These are phyloP conservation scores for Sporothrix brunneoviolacea DNA, from an alignment of 2,329 filamentous ascomycete genomes.

Conservation along the genomic window DNA sequence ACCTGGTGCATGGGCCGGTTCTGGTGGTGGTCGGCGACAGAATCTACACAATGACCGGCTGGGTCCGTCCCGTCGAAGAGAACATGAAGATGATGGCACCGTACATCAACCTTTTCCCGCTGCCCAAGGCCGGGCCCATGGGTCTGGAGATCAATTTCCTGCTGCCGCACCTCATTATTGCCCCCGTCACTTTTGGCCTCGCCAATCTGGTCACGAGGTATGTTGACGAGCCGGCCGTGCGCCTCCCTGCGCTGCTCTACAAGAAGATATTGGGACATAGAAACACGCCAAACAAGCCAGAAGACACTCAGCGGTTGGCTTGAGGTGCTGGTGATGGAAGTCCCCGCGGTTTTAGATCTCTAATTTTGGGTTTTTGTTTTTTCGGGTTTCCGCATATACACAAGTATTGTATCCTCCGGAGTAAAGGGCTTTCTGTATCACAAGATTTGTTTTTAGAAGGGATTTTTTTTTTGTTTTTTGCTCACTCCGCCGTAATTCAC, in stretches of 20 bases:
- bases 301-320: constrained; percentile 13
- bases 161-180: constrained; percentile 50
- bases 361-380: not conserved
- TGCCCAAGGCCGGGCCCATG: constrained; percentile 49
- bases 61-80: constrained; percentile 32
- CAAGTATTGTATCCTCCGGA: too few relatives aligned
- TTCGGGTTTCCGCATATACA: too few relatives aligned
- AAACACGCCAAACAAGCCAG: not conserved
- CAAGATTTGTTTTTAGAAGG: not conserved
- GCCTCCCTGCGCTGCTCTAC: constrained; percentile 52
- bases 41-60: constrained; percentile 56
- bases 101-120: constrained; percentile 51
- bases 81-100: constrained; percentile 41
- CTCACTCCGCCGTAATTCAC: too few relatives aligned
- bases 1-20: constrained; percentile 58
- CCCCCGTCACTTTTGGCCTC: constrained; percentile 53
- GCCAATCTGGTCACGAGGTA: constrained; percentile 50
- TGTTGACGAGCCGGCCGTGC: constrained; percentile 56
- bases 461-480: not conserved
- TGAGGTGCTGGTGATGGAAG: not conserved
- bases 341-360: not conserved
- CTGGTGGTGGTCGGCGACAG: constrained; percentile 55
- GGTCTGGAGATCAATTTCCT: constrained; percentile 57
- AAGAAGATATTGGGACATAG: constrained; percentile 23
- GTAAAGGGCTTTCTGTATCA: too few relatives aligned